Evolutionary conservation across 345 rosid species (phyloP).

Genomic region (Abelmoschus esculentus): DNA sequence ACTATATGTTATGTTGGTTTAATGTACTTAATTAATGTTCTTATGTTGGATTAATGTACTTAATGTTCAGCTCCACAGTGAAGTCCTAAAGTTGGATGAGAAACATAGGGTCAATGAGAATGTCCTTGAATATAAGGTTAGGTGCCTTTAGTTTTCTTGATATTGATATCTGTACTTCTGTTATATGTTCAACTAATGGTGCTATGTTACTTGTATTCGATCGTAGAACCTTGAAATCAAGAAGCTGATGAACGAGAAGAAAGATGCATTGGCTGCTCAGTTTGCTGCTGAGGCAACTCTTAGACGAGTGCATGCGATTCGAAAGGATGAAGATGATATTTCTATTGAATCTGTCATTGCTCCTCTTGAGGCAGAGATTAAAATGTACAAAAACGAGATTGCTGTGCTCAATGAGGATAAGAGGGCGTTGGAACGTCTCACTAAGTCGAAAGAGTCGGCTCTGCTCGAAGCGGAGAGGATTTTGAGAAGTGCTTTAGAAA

Average conservation of each 20-base stretch:
- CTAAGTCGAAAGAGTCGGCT: constrained; percentile 75
- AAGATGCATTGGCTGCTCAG: constrained; percentile 78
- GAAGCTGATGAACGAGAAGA: constrained; percentile 57
- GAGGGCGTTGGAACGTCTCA: constrained; percentile 85
- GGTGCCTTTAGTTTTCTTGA: constrained; percentile 24
- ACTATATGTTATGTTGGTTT: too few relatives aligned
- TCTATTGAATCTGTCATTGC: constrained; percentile 69
- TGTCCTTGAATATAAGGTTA: constrained; percentile 46
- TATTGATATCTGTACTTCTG: neutral
- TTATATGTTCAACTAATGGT: neutral
- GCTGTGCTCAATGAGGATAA: constrained; percentile 68
- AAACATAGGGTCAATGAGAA: constrained; percentile 43
- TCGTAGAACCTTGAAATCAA: constrained; percentile 70
- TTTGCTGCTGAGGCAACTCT: constrained; percentile 84
- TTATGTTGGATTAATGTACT: too few relatives aligned
- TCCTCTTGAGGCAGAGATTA: constrained; percentile 81
- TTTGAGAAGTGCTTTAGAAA: constrained; percentile 70
- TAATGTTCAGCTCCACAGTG: constrained; percentile 44
- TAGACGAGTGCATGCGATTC: constrained; percentile 57
- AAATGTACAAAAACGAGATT: constrained; percentile 66
- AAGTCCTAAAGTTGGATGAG: constrained; percentile 41
- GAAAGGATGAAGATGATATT: constrained; percentile 54
- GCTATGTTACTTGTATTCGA: constrained; percentile 1
- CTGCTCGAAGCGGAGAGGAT: constrained; percentile 90
- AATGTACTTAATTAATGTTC: too few relatives aligned